Percentiles rank a stretch among this genome's conserved stretches.
phyloP scores from a whole-genome alignment of 257 asterid genomes.

The Petunia axillaris region DNA sequence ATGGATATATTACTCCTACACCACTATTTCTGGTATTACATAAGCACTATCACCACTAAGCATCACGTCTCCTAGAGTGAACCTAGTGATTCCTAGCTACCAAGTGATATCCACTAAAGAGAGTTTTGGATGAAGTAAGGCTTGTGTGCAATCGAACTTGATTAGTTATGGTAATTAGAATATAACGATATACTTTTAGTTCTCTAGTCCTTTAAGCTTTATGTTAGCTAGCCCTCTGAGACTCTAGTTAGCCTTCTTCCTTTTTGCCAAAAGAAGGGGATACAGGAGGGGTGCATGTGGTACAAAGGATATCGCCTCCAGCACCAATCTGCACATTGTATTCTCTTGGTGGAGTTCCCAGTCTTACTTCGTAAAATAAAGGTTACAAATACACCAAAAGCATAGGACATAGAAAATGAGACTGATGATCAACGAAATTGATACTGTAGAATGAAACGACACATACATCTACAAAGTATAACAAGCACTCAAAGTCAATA shows the following conservation, averaged over 20 bases:
- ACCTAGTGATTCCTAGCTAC: background rate
- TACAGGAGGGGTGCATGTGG: no score
- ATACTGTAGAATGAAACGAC: background rate
- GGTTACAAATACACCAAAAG: constrained; percentile 44
- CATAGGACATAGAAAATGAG: constrained; percentile 13
- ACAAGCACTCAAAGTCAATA: background rate
- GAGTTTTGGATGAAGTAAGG: no score
- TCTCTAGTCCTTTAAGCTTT: no score
- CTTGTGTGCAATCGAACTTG: background rate
- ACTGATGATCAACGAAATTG: background rate
- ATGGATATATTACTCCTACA: background rate
- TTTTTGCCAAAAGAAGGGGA: no score
- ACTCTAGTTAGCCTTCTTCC: no score
- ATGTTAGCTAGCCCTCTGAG: no score
- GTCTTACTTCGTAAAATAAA: constrained; percentile 83
- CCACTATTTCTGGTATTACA: background rate
- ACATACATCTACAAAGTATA: background rate
- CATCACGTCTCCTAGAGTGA: background rate
- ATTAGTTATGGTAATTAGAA: background rate
- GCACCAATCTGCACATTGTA: constrained; percentile 93
- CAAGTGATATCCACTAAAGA: background rate
- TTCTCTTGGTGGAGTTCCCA: constrained; percentile 90
- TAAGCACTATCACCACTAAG: background rate
- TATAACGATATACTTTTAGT: no score
- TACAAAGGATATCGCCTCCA: constrained; percentile 70